phyloP scores from a whole-genome alignment of 2,329 filamentous ascomycete genomes.

The Hirsutella minnesotensis region DNA sequence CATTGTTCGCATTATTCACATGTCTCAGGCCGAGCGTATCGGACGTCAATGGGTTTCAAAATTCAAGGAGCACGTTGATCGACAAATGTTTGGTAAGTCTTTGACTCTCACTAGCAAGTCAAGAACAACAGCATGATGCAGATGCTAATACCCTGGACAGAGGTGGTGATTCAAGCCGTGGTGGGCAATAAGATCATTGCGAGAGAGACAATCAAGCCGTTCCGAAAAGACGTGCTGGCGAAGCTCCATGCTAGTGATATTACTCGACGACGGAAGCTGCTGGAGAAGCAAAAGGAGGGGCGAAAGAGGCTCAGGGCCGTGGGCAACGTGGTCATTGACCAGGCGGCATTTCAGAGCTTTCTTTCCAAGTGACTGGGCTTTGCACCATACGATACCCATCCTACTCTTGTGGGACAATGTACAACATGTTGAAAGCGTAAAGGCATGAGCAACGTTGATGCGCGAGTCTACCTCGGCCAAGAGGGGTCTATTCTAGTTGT shows the following conservation, averaged over 20 bases:
- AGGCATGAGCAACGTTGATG: too few species aligned
- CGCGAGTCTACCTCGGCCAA: too few species aligned
- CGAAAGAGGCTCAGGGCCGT: constrained; percentile 75
- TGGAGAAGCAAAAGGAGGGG: constrained; percentile 96
- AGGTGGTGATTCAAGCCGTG: constrained; percentile 87
- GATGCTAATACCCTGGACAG: constrained; percentile 22
- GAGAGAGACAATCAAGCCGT: constrained; percentile 90
- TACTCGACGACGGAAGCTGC: constrained; percentile 66
- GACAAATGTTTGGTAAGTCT: constrained; percentile 69
- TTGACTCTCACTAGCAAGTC: neutral
- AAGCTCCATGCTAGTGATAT: constrained; percentile 92
- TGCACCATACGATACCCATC: neutral
- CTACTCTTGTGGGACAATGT: neutral
- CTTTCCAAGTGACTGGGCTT: constrained; percentile 52
- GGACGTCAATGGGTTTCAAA: constrained; percentile 84
- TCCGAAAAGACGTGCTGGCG: constrained; percentile 84
- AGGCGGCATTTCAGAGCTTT: constrained; percentile 90
- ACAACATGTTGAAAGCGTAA: too few species aligned
- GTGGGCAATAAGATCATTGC: constrained; percentile 76
- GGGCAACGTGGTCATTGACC: constrained; percentile 91
- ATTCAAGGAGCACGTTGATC: constrained; percentile 92
- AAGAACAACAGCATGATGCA: too few species aligned
- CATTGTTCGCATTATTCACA: constrained; percentile 80
- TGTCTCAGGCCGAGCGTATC: constrained; percentile 66
- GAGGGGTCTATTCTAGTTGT: too few species aligned